Conservation (phyloP, 306 rosid genomes). For the Senna siamea region DNA sequence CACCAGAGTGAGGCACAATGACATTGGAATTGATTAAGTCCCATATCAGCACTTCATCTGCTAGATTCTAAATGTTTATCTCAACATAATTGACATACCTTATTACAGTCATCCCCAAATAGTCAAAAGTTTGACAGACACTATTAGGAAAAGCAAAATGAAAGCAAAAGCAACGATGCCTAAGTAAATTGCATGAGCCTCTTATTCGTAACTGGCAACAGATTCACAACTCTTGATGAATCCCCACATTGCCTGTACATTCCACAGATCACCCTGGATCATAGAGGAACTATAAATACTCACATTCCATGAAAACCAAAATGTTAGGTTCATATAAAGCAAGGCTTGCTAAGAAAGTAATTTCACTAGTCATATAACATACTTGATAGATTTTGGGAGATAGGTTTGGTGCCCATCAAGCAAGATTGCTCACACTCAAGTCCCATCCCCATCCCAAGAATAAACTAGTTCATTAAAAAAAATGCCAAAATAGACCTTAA, state of each 20-base stretch:
- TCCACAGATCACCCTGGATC: conserved; percentile 5
- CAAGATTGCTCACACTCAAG: background rate
- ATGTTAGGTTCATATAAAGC: background rate
- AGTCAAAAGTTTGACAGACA: background rate
- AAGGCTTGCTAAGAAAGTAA: conserved; percentile 1
- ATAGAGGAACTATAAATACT: conserved; percentile 13
- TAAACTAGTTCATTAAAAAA: background rate
- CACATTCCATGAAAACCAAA: background rate
- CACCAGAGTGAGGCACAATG: background rate
- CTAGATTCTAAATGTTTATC: conserved; percentile 7
- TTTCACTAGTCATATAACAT: background rate
- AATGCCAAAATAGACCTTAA: background rate
- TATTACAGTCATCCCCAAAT: background rate
- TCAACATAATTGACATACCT: background rate
- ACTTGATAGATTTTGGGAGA: background rate
- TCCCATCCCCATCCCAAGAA: background rate
- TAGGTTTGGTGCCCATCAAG: background rate
- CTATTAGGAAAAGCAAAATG: background rate
- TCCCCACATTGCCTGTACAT: conserved; percentile 7
- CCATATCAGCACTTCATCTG: conserved; percentile 3
- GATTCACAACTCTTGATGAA: conserved; percentile 21
- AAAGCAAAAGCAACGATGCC: conserved; percentile 2
- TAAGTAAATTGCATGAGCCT: background rate
- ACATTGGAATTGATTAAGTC: background rate
- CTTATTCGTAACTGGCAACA: conserved; percentile 3